Evolutionary conservation across 352 stramenopile genomes (phyloP), one percentile per base, ranked within the genome.

Genomic region (Blastocystis sp.): DNA sequence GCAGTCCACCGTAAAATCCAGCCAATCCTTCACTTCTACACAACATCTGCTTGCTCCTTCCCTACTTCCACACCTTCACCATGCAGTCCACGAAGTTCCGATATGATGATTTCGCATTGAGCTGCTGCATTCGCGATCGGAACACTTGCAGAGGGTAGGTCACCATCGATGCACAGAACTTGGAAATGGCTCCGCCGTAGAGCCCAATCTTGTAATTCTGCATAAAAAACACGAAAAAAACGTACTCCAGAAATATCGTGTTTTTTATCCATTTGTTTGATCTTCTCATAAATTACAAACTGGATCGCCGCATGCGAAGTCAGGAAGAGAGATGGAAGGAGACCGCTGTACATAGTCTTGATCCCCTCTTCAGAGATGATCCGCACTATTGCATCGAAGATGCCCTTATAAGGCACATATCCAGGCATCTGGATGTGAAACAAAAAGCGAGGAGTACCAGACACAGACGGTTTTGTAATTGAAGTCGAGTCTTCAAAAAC

Each of bases 281-380:
- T 50, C 53, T 88, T 50, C 23, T 88, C 77, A 43, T 88, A 88
- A 59, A 79, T 88, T 26, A 79, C 66, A 66, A 88, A 88, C 50
- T 88, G 66, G n/a, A 88, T 88, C 15, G 66, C 66, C 11, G 77
- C 77, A 23, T 88, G 77, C 2, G 77, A 88, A n/a, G 66, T 79
- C 15, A 88, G 29, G 4, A 88, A 41, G 9, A 88, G 56, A 13
- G 77, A 88, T 7, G 77, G 77, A 56, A 88, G 1, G 29, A 88
- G 77, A 76, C 77, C 77, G 8, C 53, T 59, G 47, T 88, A 88
- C 2, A 88, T 43, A 11, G 77, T 88, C 13, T 88, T 79, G 1
- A 88, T 26, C 8, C 77, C 77, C 56, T 88, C 77, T 69, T 88
- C 66, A 15, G 47, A 61, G 26, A 73, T 47, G 29, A 88, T 84